Conservation (phyloP, 305 asterid genomes). For the Salvia sclarea region DNA sequence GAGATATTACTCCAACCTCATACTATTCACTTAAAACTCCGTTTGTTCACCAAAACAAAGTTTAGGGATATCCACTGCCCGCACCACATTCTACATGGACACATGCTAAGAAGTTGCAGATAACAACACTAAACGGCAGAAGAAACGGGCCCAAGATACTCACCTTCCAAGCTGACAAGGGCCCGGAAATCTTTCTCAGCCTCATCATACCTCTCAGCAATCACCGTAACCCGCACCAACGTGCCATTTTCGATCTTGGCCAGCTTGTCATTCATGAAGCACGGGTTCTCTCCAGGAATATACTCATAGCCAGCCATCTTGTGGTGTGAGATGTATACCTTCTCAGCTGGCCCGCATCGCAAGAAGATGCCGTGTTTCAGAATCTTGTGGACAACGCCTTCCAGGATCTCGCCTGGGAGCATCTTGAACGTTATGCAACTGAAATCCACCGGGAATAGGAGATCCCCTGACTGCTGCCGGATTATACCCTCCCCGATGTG, state of each 20-base stretch:
- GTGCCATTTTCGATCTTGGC: constrained; percentile 50
- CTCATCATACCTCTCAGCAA: constrained; percentile 61
- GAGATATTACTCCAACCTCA: too few species aligned
- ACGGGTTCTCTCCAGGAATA: constrained; percentile 57
- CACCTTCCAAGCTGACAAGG: constrained; percentile 66
- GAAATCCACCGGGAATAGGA: constrained; percentile 68
- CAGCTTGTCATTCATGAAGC: constrained; percentile 46
- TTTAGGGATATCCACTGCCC: too few species aligned
- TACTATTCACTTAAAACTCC: too few species aligned
- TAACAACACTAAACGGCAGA: not conserved
- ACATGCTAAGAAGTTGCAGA: constrained; percentile 4
- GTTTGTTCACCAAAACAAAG: too few species aligned
- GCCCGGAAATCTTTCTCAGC: constrained; percentile 61
- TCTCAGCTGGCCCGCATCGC: constrained; percentile 61
- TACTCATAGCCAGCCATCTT: constrained; percentile 59
- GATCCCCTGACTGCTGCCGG: constrained; percentile 48
- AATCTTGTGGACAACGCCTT: constrained; percentile 62
- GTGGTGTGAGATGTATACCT: constrained; percentile 55
- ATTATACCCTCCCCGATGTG: constrained; percentile 62
- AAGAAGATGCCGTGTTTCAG: constrained; percentile 65
- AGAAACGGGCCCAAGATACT: constrained; percentile 57
- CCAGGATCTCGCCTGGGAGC: constrained; percentile 63
- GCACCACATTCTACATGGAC: too few species aligned
- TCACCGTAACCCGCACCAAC: constrained; percentile 47
- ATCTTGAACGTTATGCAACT: constrained; percentile 77